These are phyloP conservation scores for Ammopiptanthus mongolicus DNA, from an alignment of 306 rosid genomes.

Conservation along the genomic window DNA sequence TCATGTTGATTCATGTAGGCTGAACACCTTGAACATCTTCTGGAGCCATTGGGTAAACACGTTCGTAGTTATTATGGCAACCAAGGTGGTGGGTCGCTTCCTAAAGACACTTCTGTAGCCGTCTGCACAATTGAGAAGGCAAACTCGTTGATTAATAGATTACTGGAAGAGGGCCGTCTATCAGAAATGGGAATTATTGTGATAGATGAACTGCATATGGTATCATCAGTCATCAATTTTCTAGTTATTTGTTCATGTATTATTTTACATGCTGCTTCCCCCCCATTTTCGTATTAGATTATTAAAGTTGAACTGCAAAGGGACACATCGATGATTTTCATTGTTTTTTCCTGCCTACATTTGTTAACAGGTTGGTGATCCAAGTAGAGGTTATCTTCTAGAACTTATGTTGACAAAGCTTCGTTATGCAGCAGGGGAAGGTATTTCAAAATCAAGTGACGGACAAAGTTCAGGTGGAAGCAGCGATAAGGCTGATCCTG, in stretches of 20 bases:
- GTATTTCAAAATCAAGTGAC: conserved; percentile 71
- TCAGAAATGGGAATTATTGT: conserved; percentile 96
- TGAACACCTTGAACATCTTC: conserved; percentile 84
- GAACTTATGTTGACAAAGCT: conserved; percentile 96
- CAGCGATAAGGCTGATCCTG: conserved; percentile 81
- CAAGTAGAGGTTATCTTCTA: conserved; percentile 84
- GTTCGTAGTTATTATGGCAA: conserved; percentile 96
- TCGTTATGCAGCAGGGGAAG: conserved; percentile 97
- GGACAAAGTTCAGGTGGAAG: conserved; percentile 91
- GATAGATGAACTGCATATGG: conserved; percentile 98
- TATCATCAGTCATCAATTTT: conserved; percentile 28
- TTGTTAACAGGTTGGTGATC: conserved; percentile 88
- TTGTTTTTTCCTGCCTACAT: conserved; percentile 23
- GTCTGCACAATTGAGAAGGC: conserved; percentile 99
- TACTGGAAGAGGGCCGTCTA: conserved; percentile 88
- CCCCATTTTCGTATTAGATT: background rate
- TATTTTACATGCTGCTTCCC: conserved; percentile 2
- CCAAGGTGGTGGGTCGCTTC: conserved; percentile 95
- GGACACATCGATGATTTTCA: conserved; percentile 22
- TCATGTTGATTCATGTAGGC: conserved; percentile 54
- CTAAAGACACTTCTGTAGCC: conserved; percentile 93
- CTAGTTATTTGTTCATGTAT: conserved; percentile 3
- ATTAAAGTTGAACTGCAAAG: conserved; percentile 17
- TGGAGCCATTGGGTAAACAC: conserved; percentile 88
- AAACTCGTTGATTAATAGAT: conserved; percentile 76